Conservation (phyloP, 352 stramenopile genomes). For the Globisporangium iwayamae region DNA sequence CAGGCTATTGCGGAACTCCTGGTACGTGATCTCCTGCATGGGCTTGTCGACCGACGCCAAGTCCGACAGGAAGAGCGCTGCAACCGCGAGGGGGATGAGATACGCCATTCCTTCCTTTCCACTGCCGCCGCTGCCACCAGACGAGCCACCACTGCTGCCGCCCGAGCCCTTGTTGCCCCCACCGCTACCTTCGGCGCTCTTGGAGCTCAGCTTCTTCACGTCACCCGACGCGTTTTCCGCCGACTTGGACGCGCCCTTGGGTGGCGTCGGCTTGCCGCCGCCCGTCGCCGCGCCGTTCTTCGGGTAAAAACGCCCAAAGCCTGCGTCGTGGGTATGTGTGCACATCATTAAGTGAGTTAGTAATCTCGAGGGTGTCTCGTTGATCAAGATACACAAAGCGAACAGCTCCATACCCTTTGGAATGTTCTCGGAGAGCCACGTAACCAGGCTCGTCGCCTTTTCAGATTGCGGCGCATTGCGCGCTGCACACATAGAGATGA, state of each 20-base stretch:
- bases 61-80: conserved; percentile 72
- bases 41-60: conserved; percentile 70
- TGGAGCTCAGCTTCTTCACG: conserved; percentile 72
- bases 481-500: conserved; percentile 21
- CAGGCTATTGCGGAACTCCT: conserved; percentile 88
- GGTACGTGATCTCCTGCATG: conserved; percentile 90
- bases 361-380: neutral
- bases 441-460: conserved; percentile 58
- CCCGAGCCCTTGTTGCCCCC: conserved; percentile 32
- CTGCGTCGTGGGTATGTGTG: conserved; percentile 15
- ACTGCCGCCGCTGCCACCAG: conserved; percentile 28
- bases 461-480: conserved; percentile 38
- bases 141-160: conserved; percentile 25
- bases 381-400: neutral
- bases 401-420: conserved; percentile 35
- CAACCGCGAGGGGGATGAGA: conserved; percentile 66
- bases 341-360: neutral
- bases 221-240: conserved; percentile 44
- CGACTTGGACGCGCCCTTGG: conserved; percentile 48
- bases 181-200: conserved; percentile 33
- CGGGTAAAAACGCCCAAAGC: conserved; percentile 83
- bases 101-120: conserved; percentile 70
- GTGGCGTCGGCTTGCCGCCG: conserved; percentile 37
- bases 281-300: conserved; percentile 50
- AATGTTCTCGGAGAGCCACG: conserved; percentile 81